These are phyloP conservation scores for Triangularia verruculosa DNA, from an alignment of 2,329 filamentous ascomycete genomes.

Conservation along the genomic window DNA sequence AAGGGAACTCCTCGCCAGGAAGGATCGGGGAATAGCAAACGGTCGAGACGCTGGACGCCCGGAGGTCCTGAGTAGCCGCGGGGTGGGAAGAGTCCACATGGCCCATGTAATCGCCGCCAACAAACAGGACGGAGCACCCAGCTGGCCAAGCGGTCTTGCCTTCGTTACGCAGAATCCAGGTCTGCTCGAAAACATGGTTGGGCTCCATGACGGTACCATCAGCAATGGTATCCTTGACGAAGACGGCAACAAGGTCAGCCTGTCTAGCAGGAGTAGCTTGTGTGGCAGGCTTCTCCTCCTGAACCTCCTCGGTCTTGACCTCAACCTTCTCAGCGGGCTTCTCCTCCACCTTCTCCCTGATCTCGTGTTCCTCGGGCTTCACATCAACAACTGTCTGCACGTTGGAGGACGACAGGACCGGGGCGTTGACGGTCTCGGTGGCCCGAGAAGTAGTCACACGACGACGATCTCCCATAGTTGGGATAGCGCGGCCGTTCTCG, in stretches of 20 bases:
- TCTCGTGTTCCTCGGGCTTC: slow-evolving; percentile 23
- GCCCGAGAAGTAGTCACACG: slow-evolving; percentile 42
- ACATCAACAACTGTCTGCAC: slow-evolving; percentile 70
- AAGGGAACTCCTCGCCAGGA: slow-evolving; percentile 72
- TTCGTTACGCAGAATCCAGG: slow-evolving; percentile 86
- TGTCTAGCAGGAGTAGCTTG: slow-evolving; percentile 17
- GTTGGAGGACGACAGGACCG: slow-evolving; percentile 22
- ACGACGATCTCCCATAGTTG: slow-evolving; percentile 66
- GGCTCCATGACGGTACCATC: slow-evolving; percentile 74
- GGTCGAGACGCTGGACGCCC: slow-evolving; percentile 78
- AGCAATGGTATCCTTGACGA: slow-evolving; percentile 71
- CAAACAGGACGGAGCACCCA: slow-evolving; percentile 85
- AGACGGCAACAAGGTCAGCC: slow-evolving; percentile 53
- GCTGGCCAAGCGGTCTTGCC: slow-evolving; percentile 78
- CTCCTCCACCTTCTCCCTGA: slow-evolving; percentile 32
- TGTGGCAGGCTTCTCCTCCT: slow-evolving; percentile 26
- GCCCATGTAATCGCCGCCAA: slow-evolving; percentile 96
- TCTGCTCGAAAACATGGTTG: slow-evolving; percentile 77
- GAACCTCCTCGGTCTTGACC: slow-evolving; percentile 26
- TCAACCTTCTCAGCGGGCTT: slow-evolving; percentile 15
- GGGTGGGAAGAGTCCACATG: slow-evolving; percentile 78
- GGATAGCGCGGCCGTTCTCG: slow-evolving; percentile 60
- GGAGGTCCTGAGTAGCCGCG: slow-evolving; percentile 72
- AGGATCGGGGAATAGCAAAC: slow-evolving; percentile 65
- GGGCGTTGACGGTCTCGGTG: slow-evolving; percentile 43